Evolutionary conservation across 345 rosid species (phyloP), one percentile per base, ranked within the genome.

Genomic region (Salix purpurea): DNA sequence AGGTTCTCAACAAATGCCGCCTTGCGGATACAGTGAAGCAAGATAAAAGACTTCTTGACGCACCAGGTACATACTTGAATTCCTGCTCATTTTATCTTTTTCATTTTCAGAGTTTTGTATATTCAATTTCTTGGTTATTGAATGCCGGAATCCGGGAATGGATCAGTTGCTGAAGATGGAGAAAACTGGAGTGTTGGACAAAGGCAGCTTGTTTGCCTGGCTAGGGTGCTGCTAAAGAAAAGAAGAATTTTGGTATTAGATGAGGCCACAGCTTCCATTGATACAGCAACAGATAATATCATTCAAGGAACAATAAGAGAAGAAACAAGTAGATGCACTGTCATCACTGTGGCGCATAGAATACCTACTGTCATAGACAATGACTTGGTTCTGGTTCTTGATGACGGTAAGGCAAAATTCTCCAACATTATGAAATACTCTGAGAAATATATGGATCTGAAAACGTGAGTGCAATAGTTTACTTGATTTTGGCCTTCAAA

Each of bases 141-240:
- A 67, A 69, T 42, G 26, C 28, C 64, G 69, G 72, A 72, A 78
- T 52, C 48, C n/a, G 67, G 34, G 74, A 66, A 48, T 77, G 74
- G 26, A 82, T 75, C 89, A 91, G 97, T 93, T 36, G 88, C 93
- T 0, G 94, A 93, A 84, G 94, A 92, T 67, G 97, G 98, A 70
- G 94, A 89, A 82, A 95, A 93, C 82, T 95, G 92, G 94, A 93
- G 97, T 64, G 90, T 93, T 39, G 98, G 97, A 65, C 98, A 94
- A 82, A 90, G 98, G 78, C 98, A 94, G 76, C 91, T 94, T 56
- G 85, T 90, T 68, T 92, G 98, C 82, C 87, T 94, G 23, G 92
- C 92, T 5, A 86, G 98, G 79, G 95, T 87, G 23, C 84, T 93
- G 14, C 82, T 94, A 60, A 90, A 91, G 83, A 87, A 84, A 80